Evolutionary conservation across 202 grass and related monocot genomes (phyloP).

Genomic region (Saccharum hybrid): DNA sequence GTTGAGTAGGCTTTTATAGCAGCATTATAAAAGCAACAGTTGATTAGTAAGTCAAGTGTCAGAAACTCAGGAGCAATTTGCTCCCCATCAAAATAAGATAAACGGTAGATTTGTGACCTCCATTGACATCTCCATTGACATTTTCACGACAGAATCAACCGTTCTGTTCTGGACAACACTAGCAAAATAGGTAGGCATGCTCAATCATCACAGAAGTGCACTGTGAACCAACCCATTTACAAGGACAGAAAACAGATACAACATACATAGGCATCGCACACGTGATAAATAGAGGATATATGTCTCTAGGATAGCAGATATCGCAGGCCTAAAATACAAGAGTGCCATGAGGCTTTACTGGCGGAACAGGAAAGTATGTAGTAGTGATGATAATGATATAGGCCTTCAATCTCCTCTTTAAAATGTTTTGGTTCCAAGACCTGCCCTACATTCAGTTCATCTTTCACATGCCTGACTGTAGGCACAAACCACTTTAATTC

Average conservation of each 20-base stretch:
- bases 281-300: background rate
- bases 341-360: conserved; percentile 27
- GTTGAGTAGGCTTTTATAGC: too few relatives aligned
- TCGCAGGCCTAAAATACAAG: too few relatives aligned
- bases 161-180: conserved; percentile 13
- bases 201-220: conserved; percentile 40
- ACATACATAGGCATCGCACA: conserved; percentile 49
- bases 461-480: conserved; percentile 24
- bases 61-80: too few relatives aligned
- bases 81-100: background rate
- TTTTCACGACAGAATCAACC: background rate
- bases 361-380: conserved; percentile 31
- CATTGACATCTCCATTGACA: conserved; percentile 18
- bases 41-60: too few relatives aligned
- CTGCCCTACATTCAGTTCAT: conserved; percentile 44
- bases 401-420: conserved; percentile 14
- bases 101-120: conserved; percentile 38
- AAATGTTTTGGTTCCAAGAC: conserved; percentile 36
- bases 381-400: conserved; percentile 37
- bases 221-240: conserved; percentile 56
- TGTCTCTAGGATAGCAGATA: too few relatives aligned
- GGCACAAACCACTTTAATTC: conserved; percentile 45
- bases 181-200: conserved; percentile 42
- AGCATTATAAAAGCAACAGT: too few relatives aligned
- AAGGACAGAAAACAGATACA: conserved; percentile 43